These are phyloP conservation scores for Venustampulla echinocandica DNA, from an alignment of 495 filamentous ascomycete genomes.

Conservation along the genomic window DNA sequence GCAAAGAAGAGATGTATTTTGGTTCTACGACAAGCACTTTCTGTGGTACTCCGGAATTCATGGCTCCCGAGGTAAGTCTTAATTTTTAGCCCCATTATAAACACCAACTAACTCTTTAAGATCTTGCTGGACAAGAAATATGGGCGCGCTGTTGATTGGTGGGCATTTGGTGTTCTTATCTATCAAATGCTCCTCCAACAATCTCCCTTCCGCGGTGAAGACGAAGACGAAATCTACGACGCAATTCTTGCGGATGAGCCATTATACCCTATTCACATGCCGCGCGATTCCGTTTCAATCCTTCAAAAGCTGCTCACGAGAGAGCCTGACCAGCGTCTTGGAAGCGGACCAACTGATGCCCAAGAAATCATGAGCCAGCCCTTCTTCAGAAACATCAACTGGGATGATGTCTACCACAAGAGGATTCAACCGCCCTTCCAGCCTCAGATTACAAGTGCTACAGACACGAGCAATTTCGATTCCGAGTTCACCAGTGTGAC, in stretches of 20 bases:
- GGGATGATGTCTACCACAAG: slow-evolving; percentile 98
- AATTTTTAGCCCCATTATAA: not conserved
- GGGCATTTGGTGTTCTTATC: slow-evolving; percentile 99
- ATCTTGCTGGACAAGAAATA: slow-evolving; percentile 99
- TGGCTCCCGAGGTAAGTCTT: slow-evolving; percentile 91
- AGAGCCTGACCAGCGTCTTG: slow-evolving; percentile 86
- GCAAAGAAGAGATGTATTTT: slow-evolving; percentile 99
- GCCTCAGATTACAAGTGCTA: slow-evolving; percentile 79
- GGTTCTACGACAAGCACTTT: slow-evolving; percentile 95
- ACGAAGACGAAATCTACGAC: slow-evolving; percentile 99
- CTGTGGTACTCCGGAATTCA: slow-evolving; percentile 98
- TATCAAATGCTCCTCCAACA: slow-evolving; percentile 99
- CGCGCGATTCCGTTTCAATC: slow-evolving; percentile 93
- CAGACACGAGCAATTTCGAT: slow-evolving; percentile 99
- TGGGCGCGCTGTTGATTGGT: slow-evolving; percentile 98
- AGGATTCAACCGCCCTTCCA: slow-evolving; percentile 79
- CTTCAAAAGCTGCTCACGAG: slow-evolving; percentile 95
- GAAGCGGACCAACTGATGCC: slow-evolving; percentile 91
- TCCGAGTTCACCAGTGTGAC: slow-evolving; percentile 98
- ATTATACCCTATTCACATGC: slow-evolving; percentile 98
- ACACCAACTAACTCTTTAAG: slow-evolving; percentile 35
- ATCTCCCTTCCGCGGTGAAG: slow-evolving; percentile 96
- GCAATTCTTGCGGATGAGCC: slow-evolving; percentile 97
- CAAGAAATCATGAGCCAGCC: slow-evolving; percentile 99
- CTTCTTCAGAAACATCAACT: slow-evolving; percentile 96